Percentiles rank a stretch among this genome's conserved stretches.
phyloP scores from a whole-genome alignment of 495 filamentous ascomycete species.

The Astrocystis sublimbata region DNA sequence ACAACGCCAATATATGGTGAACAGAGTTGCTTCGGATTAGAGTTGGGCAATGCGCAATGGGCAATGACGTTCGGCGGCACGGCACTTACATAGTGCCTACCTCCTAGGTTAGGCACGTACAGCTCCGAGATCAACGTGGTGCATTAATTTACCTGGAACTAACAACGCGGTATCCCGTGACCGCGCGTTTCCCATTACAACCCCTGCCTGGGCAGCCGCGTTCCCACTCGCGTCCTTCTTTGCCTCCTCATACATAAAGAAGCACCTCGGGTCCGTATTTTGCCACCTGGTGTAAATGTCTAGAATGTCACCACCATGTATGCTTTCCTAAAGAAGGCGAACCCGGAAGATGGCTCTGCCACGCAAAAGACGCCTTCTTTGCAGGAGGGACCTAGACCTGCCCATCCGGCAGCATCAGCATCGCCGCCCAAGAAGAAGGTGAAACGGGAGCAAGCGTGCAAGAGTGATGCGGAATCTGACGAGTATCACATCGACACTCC shows the following conservation, averaged over 20 bases:
- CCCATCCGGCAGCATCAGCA: slow-evolving; percentile 21
- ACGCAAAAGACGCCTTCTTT: slow-evolving; percentile 1
- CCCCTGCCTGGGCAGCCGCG: slow-evolving; percentile 20
- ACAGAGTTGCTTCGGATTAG: not conserved
- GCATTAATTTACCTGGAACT: not conserved
- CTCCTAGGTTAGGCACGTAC: not conserved
- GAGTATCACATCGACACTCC: slow-evolving; percentile 20
- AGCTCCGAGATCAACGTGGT: not conserved
- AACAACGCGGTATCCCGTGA: slow-evolving; percentile 25
- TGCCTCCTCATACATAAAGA: not conserved
- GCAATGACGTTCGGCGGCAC: not conserved
- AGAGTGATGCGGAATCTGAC: slow-evolving; percentile 33
- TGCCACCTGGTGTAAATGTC: not conserved
- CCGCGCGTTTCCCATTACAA: slow-evolving; percentile 22
- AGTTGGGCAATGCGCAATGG: not conserved
- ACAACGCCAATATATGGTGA: not conserved
- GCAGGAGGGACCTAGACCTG: slow-evolving; percentile 5
- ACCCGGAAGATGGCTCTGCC: not conserved
- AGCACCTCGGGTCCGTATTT: not conserved
- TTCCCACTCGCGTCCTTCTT: slow-evolving; percentile 21
- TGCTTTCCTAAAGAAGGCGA: slow-evolving; percentile 26
- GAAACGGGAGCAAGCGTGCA: slow-evolving; percentile 32
- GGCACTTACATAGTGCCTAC: too few species aligned
- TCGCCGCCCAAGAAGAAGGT: slow-evolving; percentile 38
- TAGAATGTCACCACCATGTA: slow-evolving; percentile 22